Evolutionary conservation across 345 rosid species (phyloP), one percentile per base, ranked within the genome.

Genomic region (Eucalyptus guilfoylei): DNA sequence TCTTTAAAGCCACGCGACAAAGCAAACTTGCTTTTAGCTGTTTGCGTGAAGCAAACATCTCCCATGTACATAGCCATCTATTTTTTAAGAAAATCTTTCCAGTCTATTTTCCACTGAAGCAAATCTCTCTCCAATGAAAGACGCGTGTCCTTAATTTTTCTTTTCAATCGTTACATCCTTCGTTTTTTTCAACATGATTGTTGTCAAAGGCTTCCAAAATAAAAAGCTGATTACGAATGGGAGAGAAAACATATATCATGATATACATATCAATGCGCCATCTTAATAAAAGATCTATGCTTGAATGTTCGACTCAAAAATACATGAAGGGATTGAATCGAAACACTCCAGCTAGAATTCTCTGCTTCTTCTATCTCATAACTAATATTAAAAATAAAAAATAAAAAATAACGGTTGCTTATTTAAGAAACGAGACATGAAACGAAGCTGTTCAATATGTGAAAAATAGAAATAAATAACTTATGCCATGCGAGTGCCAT

Each of bases 11-110:
- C 95, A 95, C 93, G 99, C 99, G 95, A 95, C 90, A 93, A 93
- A 94, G 93, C 95, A 93, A 94, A 91, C 87, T 92, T 88, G 62
- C 89, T 94, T 94, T 94, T 93, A 93, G 97, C 95, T 94, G 96
- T 93, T 97, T 97, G 98, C 99, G 98, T 97, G 98, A 97, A 97
- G 98, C 97, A 97, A 97, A 94, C 97, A 96, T 93, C 95, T 50
- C 58, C 93, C 95, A 95, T 93, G 55, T 86, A 24, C 55, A 10
- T 86, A 72, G 28, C 85, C 85, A 76, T 69, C 37, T 17, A 52
- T 52, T 52, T 62, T 62, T 40, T 2, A 40, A 37, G 15, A 40
- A 76, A 76, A 13, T 76, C 85, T 76, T 76, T 76, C 85, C 85
- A 40, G 85, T 40, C 85, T 76, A 76, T 40, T 76, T 76, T 76